Base-by-base conservation (phyloP, 2,329 filamentous ascomycete species). In the Plectosphaerella plurivora region DNA sequence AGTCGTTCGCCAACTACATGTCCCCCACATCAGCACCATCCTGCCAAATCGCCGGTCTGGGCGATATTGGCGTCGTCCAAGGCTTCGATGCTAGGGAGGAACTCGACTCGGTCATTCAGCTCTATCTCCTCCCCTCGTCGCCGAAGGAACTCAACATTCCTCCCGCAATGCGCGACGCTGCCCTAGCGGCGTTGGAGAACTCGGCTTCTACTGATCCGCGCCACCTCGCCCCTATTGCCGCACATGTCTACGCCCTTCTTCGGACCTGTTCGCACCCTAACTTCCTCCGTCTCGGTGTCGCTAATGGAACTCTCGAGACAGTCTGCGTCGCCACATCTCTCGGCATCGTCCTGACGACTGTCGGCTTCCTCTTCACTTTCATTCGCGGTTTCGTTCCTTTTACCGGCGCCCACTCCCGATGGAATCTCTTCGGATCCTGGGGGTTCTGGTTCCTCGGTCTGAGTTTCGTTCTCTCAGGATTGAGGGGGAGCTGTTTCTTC, bases 271-370 rank as follows among this genome's bases (percentile, higher is more conserved):
- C 74, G 18, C 68, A 76, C 59, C 68, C 75, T 51, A 73, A 75
- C 61, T 76, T 83, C 57, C 67, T 81, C 45, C 74, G 78, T 39
- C 68, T 83, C 7, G 79, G 78, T 54, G 73, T 81, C 35, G 77
- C 72, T 59, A 80, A 77, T 59, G 75, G 75, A 37, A 77, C 74
- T 3, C 73, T 75, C 50, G 74, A 77, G 61, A 77, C 75, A 2
- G 57, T 77, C 11, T 77, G 74, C 63, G 68, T 74, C 28, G 73
- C 73, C 2, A 76, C 73, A 1, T 59, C 66, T 2, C 61, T 76
- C 8, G 74, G 74, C 7, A 70, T 75, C 33, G 61, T 63, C n/a
- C 64, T 71, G 22, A 72, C 72, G 5, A 4, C 66, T 11, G 63
- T 60, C 20, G 74, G 73, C 10, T 69, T 76, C 53, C 55, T 76